Base-by-base conservation (phyloP, 192 early-diverging fungal genomes). In the Martensiomyces pterosporus region DNA sequence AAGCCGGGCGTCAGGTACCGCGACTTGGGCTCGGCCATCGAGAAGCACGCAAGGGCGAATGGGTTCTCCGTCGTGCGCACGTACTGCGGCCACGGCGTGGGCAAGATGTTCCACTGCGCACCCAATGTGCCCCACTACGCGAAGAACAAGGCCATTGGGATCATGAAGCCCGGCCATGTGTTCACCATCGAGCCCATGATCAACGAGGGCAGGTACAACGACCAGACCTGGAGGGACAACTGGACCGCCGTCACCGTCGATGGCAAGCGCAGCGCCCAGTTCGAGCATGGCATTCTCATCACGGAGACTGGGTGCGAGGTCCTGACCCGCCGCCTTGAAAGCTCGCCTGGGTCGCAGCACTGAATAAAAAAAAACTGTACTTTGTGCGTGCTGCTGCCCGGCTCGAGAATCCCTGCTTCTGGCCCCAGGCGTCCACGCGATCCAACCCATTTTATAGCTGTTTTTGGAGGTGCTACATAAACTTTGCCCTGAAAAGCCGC, bases 171-270 rank as follows among this genome's bases (percentile, higher is more conserved):
- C 17, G 96, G 96, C 21, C 92, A 97, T 53, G 79, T 83, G 35
- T 99, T 99, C 56, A 99, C 96, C 10, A 99, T 99, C 44, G 97
- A 99, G 69, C 97, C 94, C n/a, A 97, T 97, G 94, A 97, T 99
- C 73, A 89, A 86, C 51, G 91, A 90, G 49, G 93, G 94, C 40
- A 35, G n/a, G 17, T 82, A 70, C 71, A 48, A 74, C 27, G 85
- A 90, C 44, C 75, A 80, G 57, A 80, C 80, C 24, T 88, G 85
- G 87, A 74, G 80, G 13, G 87, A 90, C 47, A 64, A 77, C 55
- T 97, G 93, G 94, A 99, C 92, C 5, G 83, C 81, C 0, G 87
- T 86, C 2, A 99, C 96, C 6, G 54, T 52, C 39, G 96, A 99
- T 55, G 96, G 96, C 32, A 94, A 92, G 73, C 80, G 93, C 19